Conservation (phyloP, 2,329 filamentous ascomycete genomes). For the Coleophoma eucalyptorum region DNA sequence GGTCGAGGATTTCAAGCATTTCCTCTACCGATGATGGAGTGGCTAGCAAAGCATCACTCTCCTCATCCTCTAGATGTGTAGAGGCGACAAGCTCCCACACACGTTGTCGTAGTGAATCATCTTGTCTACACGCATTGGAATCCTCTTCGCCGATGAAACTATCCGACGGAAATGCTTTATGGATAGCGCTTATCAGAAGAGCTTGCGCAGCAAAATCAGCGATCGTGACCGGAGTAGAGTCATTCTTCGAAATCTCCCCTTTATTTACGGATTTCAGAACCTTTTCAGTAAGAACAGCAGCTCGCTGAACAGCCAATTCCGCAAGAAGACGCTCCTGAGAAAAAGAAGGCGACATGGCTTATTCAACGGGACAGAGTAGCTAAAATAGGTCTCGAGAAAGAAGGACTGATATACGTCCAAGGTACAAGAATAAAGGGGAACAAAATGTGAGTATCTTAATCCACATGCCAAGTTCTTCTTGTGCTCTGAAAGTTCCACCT, state of each 20-base stretch:
- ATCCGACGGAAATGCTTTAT: conserved; percentile 48
- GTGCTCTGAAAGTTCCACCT: too few relatives aligned
- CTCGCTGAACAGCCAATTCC: conserved; percentile 45
- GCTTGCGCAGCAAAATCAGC: conserved; percentile 63
- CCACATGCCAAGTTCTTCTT: too few relatives aligned
- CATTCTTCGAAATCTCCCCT: conserved; percentile 49
- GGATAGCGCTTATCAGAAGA: conserved; percentile 53
- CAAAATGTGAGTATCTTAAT: too few relatives aligned
- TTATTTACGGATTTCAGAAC: conserved; percentile 45
- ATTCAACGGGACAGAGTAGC: too few relatives aligned
- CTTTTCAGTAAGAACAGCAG: conserved; percentile 53
- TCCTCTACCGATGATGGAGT: conserved; percentile 43
- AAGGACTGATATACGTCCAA: too few relatives aligned
- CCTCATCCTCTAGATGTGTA: conserved; percentile 29
- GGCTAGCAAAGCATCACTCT: conserved; percentile 29
- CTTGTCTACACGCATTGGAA: conserved; percentile 44
- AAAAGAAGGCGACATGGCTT: not conserved
- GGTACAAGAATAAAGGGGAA: too few relatives aligned
- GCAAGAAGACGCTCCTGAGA: conserved; percentile 7
- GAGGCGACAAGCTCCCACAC: conserved; percentile 51
- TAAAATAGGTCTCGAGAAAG: too few relatives aligned
- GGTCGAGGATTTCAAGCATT: conserved; percentile 59
- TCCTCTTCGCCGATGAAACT: conserved; percentile 60
- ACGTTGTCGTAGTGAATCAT: conserved; percentile 42
- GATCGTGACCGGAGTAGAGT: conserved; percentile 57